These are phyloP conservation scores for Metschnikowia gelsemii DNA, from an alignment of 805 yeast species.

Conservation along the genomic window DNA sequence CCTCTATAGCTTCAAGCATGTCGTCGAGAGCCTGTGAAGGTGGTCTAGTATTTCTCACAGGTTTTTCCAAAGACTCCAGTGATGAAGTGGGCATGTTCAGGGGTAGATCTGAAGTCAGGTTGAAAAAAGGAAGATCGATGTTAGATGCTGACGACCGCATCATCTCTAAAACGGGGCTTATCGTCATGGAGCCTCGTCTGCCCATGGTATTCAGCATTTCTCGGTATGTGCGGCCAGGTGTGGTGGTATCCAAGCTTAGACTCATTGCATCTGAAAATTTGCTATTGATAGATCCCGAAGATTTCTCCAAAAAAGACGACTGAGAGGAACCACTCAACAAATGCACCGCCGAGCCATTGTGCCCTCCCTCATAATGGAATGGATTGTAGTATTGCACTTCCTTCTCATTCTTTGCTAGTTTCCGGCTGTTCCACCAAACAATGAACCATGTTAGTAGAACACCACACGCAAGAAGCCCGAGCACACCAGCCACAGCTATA, in stretches of 20 bases:
- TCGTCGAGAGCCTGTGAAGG: constrained; percentile 52
- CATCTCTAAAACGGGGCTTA: constrained; percentile 51
- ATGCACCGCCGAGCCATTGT: constrained; percentile 11
- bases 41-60: constrained; percentile 33
- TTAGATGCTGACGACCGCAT: constrained; percentile 20
- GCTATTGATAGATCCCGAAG: constrained; percentile 16
- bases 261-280: constrained; percentile 14
- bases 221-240: constrained; percentile 32
- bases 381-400: constrained; percentile 30
- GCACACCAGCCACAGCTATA: constrained; percentile 27
- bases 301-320: constrained; percentile 27
- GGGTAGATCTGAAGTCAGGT: constrained; percentile 2
- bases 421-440: constrained; percentile 18
- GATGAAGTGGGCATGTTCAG: neutral
- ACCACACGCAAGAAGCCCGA: constrained; percentile 24
- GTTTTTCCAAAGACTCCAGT: neutral
- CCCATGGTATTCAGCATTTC: constrained; percentile 22
- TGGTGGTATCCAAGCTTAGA: constrained; percentile 13
- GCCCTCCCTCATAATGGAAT: constrained; percentile 9
- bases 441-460: constrained; percentile 23
- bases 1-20: constrained; percentile 32
- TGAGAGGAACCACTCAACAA: constrained; percentile 19
- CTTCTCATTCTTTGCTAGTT: constrained; percentile 31
- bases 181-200: constrained; percentile 47
- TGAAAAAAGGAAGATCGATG: constrained; percentile 17